A percentile compares a stretch with the other conserved stretches of the same genome.
Conservation (phyloP, 352 stramenopile species). For the Pythium coloratum region DNA sequence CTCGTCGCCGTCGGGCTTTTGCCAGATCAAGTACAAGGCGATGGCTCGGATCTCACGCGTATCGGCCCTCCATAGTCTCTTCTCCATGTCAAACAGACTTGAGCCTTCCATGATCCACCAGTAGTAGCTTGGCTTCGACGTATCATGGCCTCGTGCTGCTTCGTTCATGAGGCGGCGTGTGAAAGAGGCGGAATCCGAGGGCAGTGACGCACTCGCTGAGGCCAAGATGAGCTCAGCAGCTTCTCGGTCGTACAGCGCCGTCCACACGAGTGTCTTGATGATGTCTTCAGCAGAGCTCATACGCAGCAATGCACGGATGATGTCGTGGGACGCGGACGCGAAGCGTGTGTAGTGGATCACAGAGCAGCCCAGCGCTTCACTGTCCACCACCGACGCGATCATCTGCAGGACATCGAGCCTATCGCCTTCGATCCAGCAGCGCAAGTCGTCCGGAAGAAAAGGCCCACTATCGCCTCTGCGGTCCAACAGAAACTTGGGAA, state of each 20-base stretch:
- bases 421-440: background rate
- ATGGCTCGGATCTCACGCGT: background rate
- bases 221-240: background rate
- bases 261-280: constrained; percentile 13
- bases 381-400: constrained; percentile 2
- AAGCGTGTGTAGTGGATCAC: constrained; percentile 17
- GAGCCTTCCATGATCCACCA: no score
- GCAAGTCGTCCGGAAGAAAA: background rate
- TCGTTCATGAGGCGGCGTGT: constrained; percentile 2
- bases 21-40: background rate
- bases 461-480: background rate
- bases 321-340: background rate
- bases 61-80: background rate
- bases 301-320: constrained; percentile 2
- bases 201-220: background rate
- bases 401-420: constrained; percentile 9
- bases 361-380: constrained; percentile 4
- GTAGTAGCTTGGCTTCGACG: no score
- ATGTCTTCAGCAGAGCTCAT: constrained; percentile 16
- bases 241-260: constrained; percentile 8
- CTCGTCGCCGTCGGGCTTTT: background rate
- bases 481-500: constrained; percentile 17
- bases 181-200: background rate
- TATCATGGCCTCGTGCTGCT: no score
- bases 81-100: no score